Base-by-base conservation (phyloP, 2,329 filamentous ascomycete species). In the Alternaria sp. region DNA sequence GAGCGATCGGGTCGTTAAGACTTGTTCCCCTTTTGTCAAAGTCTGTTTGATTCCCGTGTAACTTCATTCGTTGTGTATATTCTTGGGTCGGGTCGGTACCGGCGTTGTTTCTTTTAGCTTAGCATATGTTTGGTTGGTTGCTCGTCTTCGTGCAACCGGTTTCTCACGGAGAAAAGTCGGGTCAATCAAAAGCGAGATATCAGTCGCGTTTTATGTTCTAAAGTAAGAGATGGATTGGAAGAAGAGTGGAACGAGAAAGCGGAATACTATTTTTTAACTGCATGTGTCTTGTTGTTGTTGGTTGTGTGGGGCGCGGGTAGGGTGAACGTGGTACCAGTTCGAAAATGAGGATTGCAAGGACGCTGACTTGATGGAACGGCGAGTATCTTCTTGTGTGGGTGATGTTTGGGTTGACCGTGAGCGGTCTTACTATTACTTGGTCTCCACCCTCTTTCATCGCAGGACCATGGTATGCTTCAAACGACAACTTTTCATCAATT, bases 1-100 rank as follows among this genome's bases (percentile, higher is more conserved):
- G 64, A 67, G 17, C 62, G 74, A 59, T 70, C 73, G 3, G 74
- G 74, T 49, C 74, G 74, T 58, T 77, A 68, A 67, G 40, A 15
- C 28, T 32, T n/a, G 15, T 9, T 36, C 21, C 8, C 8, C n/a
- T 2, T n/a, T 28, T 46, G 40, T n/a, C 6, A 10, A 8, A 17
- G 12, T 3, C n/a, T 52, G 21, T 64, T 64, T 25, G 44, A 49
- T 36, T 64, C 56, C 54, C 45, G 56, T 63, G 56, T 59, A 43
- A 69, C 36, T 54, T 62, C 63, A 54, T 68, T 70, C 47, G 30
- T 23, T 69, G 68, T 71, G 61, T 66, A 65, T 70, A 68, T 64
- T 61, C 63, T 69, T 65, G 68, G 69, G 59, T 51, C 23, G 68
- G 69, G 59, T 51, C 23, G 30, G 56, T 58, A 54, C 52, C 47